These are phyloP conservation scores for Plasmodium cynomolgi DNA, from an alignment of 169 alveolate genomes.

Conservation along the genomic window DNA sequence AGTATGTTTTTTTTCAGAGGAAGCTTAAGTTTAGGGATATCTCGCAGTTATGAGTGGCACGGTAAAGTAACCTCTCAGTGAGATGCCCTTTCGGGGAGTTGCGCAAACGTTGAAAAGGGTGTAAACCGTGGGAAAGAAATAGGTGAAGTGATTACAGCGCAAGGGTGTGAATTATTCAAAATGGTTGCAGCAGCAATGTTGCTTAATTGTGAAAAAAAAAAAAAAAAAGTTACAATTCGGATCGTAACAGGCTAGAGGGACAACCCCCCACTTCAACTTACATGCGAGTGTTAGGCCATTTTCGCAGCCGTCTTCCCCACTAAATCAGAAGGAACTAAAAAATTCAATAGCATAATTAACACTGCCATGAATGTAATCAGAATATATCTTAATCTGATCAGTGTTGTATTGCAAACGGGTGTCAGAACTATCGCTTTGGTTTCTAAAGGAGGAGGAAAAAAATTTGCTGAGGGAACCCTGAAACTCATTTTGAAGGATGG, in stretches of 20 bases:
- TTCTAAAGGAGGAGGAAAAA: constrained; percentile 46
- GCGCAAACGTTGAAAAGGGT: neutral
- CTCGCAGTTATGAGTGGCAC: constrained; percentile 36
- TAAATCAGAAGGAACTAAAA: constrained; percentile 27
- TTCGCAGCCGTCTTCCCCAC: neutral
- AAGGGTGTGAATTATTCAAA: neutral
- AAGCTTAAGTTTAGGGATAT: constrained; percentile 77
- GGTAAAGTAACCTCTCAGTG: neutral
- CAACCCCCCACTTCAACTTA: neutral
- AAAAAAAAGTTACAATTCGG: neutral
- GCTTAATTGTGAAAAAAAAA: neutral
- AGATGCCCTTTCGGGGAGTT: neutral
- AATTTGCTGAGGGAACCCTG: constrained; percentile 53
- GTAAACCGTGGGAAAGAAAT: neutral
- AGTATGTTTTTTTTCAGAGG: constrained; percentile 77
- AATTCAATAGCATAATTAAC: constrained; percentile 51
- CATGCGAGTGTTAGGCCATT: neutral
- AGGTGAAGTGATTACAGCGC: neutral
- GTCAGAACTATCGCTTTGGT: neutral
- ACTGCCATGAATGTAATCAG: constrained; percentile 26
- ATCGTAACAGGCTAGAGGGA: neutral
- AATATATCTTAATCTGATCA: constrained; percentile 42
- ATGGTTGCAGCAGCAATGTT: neutral
- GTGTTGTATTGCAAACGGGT: constrained; percentile 27
- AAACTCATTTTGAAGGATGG: constrained; percentile 58